Base-by-base conservation (phyloP, 1,284 basidiomycete species). In the Stereum hirsutum region DNA sequence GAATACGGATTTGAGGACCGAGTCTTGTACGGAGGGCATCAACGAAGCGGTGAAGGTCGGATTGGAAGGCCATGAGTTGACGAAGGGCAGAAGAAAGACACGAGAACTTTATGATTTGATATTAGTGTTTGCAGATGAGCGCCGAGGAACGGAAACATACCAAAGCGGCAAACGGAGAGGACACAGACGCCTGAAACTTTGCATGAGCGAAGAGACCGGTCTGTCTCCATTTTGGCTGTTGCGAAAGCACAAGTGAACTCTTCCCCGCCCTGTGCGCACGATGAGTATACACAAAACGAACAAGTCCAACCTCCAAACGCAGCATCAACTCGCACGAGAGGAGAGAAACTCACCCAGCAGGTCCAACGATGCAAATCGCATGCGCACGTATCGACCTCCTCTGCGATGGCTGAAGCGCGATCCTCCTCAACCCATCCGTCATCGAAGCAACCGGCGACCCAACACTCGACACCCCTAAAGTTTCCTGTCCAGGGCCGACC, bases 181-280 rank as follows among this genome's bases (percentile, higher is more conserved):
- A 72, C 47, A 80, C 74, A 4, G 68, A 65, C 40, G 64, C 71
- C 49, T 81, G 74, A 48, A 84, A 84, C 57, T 81, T 83, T 4
- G 81, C 80, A 49, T 83, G 78, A 14, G 80, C 81, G 78, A 80
- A 85, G 11, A 83, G 65, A 3, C 81, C 81, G 49, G 82, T 78
- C 14, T 76, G 69, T 62, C 80, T 61, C 81, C 81, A 84, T 56
- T 75, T 77, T 5, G 79, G 77, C 55, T 84, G 81, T 49, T 82
- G 74, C 5, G 70, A 74, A 24, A 82, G 61, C 43, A 84, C 68
- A 46, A 85, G 68, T 0, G 79, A 80, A 49, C 78, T 83, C 57
- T 85, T 84, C n/a, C 80, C 81, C 17, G 78, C 72, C 12, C 80
- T 81, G 47, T 24, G 44, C 42, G 14, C 5, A n/a, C n/a, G n/a